Base-by-base conservation (phyloP, 2,329 filamentous ascomycete genomes). In the Scopulariopsis brevicaulis region DNA sequence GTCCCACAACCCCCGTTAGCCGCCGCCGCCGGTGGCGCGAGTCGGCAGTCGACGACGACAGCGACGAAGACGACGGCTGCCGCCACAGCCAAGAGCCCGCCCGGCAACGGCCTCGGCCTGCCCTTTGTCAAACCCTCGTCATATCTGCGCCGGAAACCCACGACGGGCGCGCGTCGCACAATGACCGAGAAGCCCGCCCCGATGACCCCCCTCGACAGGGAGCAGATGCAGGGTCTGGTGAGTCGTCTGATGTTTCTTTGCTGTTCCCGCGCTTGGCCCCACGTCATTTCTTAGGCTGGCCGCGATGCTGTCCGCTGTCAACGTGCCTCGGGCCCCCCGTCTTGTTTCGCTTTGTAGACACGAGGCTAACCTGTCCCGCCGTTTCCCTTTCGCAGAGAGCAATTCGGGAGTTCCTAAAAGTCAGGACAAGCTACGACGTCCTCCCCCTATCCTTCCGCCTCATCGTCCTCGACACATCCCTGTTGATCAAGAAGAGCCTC, bases 371-470 rank as follows among this genome's bases (percentile, higher is more conserved):
- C 20, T 50, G 34, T 37, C 14, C 34, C 34, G 7, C 2, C 12
- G 3, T 24, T 20, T 22, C 11, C 11, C 20, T 20, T 22, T 35
- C 40, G 63, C 73, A 96, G 92, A 86, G 86, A 77, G 87, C 89
- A 62, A 92, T 97, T 66, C 89, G 94, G 73, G 89, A 96, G 66
- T 99, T 99, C 74, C 85, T 99, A 70, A 96, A 92, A 73, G 87
- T 95, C 65, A 87, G 94, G 68, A 97, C 90, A 40, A 96, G 92
- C 71, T 99, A 99, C 77, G 94, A 99, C 75, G 94, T 99, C 64
- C 81, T 99, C 54, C 94, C 94, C 20, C 83, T 99, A 61, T 96
- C 92, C 64, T 99, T 96, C 74, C 89, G 94, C 62, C 84, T 99
- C 58, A 95, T 99, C 68, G 84, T 96, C 63, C 89, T 99, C 70